Evolutionary conservation across 768 basidiomycete genomes (phyloP).

Genomic region (Boletus pseudo-olivaceus): DNA sequence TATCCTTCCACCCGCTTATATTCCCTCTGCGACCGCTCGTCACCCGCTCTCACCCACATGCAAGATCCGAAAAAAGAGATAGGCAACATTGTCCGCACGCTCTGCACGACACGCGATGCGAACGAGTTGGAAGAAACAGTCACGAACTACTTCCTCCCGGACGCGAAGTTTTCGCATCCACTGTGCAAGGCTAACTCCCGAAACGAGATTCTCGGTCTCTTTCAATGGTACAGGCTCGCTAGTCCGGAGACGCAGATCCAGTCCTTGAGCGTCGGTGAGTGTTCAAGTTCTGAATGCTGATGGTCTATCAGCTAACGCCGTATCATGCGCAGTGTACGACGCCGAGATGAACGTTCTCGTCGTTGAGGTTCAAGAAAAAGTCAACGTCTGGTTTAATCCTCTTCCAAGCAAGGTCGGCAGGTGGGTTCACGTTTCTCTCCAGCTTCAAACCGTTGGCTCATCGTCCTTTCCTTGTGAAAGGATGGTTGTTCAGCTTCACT

Average conservation of each 20-base stretch:
- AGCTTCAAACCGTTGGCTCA: not conserved
- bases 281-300: not conserved
- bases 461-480: slow-evolving; percentile 23
- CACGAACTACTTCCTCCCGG: slow-evolving; percentile 46
- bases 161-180: slow-evolving; percentile 60
- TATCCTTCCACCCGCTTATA: not conserved
- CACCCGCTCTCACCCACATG: slow-evolving; percentile 35
- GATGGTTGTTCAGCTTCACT: slow-evolving; percentile 47
- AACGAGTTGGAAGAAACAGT: slow-evolving; percentile 47
- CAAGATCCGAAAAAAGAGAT: slow-evolving; percentile 56
- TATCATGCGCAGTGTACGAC: slow-evolving; percentile 45
- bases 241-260: slow-evolving; percentile 47
- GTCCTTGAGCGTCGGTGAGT: slow-evolving; percentile 45
- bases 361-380: slow-evolving; percentile 48
- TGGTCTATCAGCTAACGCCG: not conserved
- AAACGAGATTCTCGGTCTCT: slow-evolving; percentile 48
- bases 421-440: slow-evolving; percentile 30
- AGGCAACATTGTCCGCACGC: slow-evolving; percentile 36
- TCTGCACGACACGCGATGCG: slow-evolving; percentile 48
- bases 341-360: slow-evolving; percentile 36
- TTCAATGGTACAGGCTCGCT: slow-evolving; percentile 66
- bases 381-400: slow-evolving; percentile 45
- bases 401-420: slow-evolving; percentile 44
- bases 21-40: not conserved
- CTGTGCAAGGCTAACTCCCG: slow-evolving; percentile 55